Base-by-base conservation (phyloP, 2,329 filamentous ascomycete species). In the Sporothrix globosa region DNA sequence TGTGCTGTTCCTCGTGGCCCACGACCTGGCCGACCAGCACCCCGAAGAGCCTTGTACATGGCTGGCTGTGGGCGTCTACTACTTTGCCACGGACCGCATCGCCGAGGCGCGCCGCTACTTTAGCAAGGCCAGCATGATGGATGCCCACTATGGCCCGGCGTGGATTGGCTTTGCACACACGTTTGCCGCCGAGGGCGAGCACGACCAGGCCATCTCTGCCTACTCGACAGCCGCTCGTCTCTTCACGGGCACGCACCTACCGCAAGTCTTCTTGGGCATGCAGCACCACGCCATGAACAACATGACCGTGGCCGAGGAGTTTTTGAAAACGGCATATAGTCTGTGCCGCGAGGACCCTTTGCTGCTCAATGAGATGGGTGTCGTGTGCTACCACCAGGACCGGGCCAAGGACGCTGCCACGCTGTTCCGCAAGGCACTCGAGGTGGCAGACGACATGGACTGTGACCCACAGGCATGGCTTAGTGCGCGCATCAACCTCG, bases 91-190 rank as follows among this genome's bases (percentile, higher is more conserved):
- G 68, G 88, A 89, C 75, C 94, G 93, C 76, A 93, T 99, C 71
- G 91, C 96, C 3, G 96, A 99, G 81, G 94, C 96, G 11, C 89
- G 96, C 13, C 89, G 95, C 52, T 99, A 96, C 83, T 99, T 99
- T 80, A 97, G 92, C 77, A 99, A 99, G 81, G 92, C 96, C 4
- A 97, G 92, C 74, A 91, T 98, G 84, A 95, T 99, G 90, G 94
- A 99, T 77, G 92, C 95, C 7, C 95, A 98, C 81, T 99, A 97
- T 76, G 95, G 95, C 0, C 92, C 96, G 0, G 96, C 96, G 3
- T 99, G 96, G 96, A 98, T 99, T 74, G 96, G 96, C 1, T 99
- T 99, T 77, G 96, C 96, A 0, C 96, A 99, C 79, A 99, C 96
- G 0, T 99, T 99, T 78, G 96, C 96, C 1, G 94, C 93, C 13